Evolutionary conservation across 1,139 yeast species (phyloP).

Genomic region (Yamadazyma blattariae): DNA sequence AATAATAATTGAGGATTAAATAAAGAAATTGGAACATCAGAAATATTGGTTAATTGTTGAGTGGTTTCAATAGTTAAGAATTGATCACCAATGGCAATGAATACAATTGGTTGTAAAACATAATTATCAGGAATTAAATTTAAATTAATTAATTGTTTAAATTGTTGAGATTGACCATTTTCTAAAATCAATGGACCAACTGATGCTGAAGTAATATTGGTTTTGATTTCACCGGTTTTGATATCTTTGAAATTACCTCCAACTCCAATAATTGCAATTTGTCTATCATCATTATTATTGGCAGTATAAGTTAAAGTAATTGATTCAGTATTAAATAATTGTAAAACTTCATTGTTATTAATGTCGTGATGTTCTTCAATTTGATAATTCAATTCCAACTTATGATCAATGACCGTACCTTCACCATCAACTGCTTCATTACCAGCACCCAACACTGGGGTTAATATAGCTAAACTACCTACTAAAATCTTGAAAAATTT

Average conservation of each 20-base stretch:
- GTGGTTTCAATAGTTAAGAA: conserved; percentile 56
- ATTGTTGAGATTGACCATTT: conserved; percentile 46
- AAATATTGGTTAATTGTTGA: conserved; percentile 55
- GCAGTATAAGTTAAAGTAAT: conserved; percentile 55
- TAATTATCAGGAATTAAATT: conserved; percentile 59
- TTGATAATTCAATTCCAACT: conserved; percentile 40
- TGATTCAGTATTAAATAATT: conserved; percentile 50
- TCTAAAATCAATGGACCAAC: conserved; percentile 60
- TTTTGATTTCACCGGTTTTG: conserved; percentile 45
- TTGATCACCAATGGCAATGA: conserved; percentile 46
- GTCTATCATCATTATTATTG: conserved; percentile 53
- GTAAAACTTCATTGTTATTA: conserved; percentile 35
- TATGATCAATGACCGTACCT: conserved; percentile 15
- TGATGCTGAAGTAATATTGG: conserved; percentile 63
- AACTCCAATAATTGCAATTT: conserved; percentile 60
- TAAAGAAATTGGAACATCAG: conserved; percentile 66
- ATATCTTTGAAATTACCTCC: conserved; percentile 71
- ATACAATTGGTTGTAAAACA: conserved; percentile 58
- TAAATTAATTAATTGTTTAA: conserved; percentile 55
- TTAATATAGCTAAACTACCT: no score
- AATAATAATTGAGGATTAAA: conserved; percentile 72
- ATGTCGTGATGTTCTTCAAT: conserved; percentile 41
- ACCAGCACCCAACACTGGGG: conserved; percentile 13
- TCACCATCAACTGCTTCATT: conserved; percentile 17
- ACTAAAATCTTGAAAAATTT: conserved; percentile 12